Conservation (phyloP, 139 green algal species). For the Chlorella sp. region DNA sequence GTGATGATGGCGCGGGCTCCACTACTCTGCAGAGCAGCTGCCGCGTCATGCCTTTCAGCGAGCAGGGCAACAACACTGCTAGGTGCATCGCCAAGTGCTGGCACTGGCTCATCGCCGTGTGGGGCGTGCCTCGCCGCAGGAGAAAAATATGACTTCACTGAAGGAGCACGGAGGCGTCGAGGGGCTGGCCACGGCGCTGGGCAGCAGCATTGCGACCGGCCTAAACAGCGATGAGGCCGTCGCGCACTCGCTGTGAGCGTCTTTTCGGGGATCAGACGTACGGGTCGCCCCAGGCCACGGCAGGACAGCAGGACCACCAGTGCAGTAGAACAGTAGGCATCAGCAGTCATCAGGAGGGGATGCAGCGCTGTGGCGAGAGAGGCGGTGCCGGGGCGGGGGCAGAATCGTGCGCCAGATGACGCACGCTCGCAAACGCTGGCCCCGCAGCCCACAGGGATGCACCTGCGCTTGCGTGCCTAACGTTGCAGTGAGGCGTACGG, state of each 20-base stretch:
- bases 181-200: slow-evolving; percentile 50
- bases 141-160: slow-evolving; percentile 53
- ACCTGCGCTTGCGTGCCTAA: background rate
- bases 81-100: background rate
- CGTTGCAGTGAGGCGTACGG: slow-evolving; percentile 46
- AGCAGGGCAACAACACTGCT: background rate
- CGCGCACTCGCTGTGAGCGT: background rate
- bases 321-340: background rate
- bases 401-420: no score
- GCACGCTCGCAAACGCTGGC: background rate
- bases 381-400: background rate
- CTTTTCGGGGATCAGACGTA: background rate
- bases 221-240: slow-evolving; percentile 19
- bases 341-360: background rate
- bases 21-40: background rate
- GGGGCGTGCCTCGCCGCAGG: slow-evolving; percentile 29
- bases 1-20: background rate
- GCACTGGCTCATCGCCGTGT: background rate
- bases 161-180: slow-evolving; percentile 40
- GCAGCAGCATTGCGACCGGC: slow-evolving; percentile 36
- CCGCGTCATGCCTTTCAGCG: background rate
- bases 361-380: background rate
- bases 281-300: background rate
- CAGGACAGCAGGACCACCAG: background rate
- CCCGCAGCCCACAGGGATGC: background rate